phyloP scores from a whole-genome alignment of 1,284 basidiomycete genomes.

The Heterobasidion occidentale region DNA sequence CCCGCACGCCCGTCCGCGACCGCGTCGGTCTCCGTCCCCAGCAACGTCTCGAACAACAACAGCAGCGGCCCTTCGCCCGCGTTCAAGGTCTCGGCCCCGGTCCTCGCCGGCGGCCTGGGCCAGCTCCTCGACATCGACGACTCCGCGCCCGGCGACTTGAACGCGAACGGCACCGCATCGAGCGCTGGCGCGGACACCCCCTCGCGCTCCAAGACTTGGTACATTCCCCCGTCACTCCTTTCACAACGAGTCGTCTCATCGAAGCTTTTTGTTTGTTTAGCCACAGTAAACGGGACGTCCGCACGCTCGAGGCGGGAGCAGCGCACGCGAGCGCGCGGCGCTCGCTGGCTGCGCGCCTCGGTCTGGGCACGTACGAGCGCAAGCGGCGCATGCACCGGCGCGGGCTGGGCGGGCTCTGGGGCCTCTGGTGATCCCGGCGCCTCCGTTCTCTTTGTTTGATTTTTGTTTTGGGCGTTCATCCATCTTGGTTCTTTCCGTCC shows the following conservation, averaged over 20 bases:
- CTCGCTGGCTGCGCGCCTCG: not conserved
- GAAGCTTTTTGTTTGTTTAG: not conserved
- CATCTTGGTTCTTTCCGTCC: no score
- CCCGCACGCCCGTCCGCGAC: not conserved
- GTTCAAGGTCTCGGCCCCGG: not conserved
- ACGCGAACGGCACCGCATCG: not conserved
- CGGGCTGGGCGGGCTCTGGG: not conserved
- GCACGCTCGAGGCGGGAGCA: not conserved
- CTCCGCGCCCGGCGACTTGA: not conserved
- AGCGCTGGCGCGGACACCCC: not conserved
- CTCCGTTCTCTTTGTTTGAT: not conserved
- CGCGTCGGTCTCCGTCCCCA: not conserved
- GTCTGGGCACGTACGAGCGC: constrained; percentile 3
- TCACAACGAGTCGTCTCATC: no score
- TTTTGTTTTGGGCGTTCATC: not conserved
- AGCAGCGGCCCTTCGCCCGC: not conserved
- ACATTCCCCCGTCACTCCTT: no score
- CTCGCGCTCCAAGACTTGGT: not conserved
- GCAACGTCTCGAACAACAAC: not conserved
- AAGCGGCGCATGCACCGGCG: constrained; percentile 3
- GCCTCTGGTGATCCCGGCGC: not conserved
- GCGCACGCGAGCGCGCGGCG: not conserved
- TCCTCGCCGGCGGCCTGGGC: not conserved
- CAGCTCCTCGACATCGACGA: not conserved
- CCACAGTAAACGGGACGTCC: constrained; percentile 1